phyloP scores from a whole-genome alignment of 257 asterid genomes.

The Schizonepeta tenuifolia region DNA sequence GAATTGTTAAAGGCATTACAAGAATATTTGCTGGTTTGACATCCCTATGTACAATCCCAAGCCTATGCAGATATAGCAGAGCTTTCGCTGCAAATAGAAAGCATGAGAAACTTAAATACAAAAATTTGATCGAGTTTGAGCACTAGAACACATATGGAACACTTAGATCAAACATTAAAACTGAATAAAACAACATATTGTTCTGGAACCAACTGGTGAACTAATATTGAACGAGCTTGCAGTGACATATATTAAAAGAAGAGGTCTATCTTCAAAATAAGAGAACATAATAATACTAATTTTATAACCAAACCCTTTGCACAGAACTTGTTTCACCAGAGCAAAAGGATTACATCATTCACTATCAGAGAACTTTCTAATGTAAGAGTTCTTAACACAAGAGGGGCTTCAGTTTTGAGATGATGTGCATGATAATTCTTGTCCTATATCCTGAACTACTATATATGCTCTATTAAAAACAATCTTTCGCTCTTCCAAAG shows the following conservation, averaged over 20 bases:
- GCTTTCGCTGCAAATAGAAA: constrained; percentile 79
- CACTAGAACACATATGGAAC: constrained; percentile 16
- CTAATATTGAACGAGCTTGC: neutral
- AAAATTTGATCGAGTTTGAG: constrained; percentile 15
- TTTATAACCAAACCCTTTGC: neutral
- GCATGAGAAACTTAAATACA: constrained; percentile 35
- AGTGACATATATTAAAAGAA: neutral
- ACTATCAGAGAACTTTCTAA: neutral
- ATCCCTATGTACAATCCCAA: constrained; percentile 97
- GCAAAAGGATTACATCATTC: neutral
- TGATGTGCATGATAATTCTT: constrained; percentile 12
- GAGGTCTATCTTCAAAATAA: neutral
- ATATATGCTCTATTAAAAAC: neutral
- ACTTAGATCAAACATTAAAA: constrained; percentile 1
- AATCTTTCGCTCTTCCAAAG: neutral
- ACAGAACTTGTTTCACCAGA: neutral
- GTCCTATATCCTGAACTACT: neutral
- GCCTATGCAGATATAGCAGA: constrained; percentile 81
- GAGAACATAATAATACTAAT: neutral
- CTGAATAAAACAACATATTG: neutral
- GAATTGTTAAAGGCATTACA: constrained; percentile 57
- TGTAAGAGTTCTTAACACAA: constrained; percentile 2
- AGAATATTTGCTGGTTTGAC: constrained; percentile 98
- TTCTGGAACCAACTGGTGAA: constrained; percentile 17
- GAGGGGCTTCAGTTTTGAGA: neutral